phyloP scores from a whole-genome alignment of 1,284 basidiomycete genomes.

The Ustilago lituana region DNA sequence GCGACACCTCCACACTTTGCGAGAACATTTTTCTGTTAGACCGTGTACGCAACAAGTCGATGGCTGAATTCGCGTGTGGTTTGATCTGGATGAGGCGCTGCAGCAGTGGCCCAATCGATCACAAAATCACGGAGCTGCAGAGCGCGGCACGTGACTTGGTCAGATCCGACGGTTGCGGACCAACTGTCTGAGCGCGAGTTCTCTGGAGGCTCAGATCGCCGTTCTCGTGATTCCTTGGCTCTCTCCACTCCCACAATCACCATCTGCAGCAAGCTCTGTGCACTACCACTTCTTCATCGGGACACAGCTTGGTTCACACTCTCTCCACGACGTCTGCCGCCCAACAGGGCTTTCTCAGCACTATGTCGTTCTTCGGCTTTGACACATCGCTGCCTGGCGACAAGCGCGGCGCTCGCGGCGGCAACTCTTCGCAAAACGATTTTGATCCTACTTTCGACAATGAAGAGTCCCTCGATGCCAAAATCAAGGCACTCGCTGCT shows the following conservation, averaged over 20 bases:
- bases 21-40: not conserved
- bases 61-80: no score
- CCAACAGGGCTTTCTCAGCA: not conserved
- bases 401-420: constrained; percentile 13
- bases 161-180: not conserved
- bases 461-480: constrained; percentile 60
- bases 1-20: constrained; percentile 6
- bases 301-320: no score
- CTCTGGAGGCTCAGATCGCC: no score
- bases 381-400: constrained; percentile 62
- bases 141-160: constrained; percentile 12
- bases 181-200: constrained; percentile 23
- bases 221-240: no score
- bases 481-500: constrained; percentile 70
- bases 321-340: not conserved
- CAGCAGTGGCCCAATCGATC: not conserved
- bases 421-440: constrained; percentile 24
- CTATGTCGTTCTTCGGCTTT: constrained; percentile 67
- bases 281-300: no score
- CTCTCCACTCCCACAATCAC: no score
- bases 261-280: no score
- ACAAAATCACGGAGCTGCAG: constrained; percentile 4
- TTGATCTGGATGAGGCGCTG: not conserved
- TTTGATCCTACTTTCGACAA: constrained; percentile 55
- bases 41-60: no score